Evolutionary conservation across 495 filamentous ascomycete genomes (phyloP).

Genomic region (Thozetella sp.): DNA sequence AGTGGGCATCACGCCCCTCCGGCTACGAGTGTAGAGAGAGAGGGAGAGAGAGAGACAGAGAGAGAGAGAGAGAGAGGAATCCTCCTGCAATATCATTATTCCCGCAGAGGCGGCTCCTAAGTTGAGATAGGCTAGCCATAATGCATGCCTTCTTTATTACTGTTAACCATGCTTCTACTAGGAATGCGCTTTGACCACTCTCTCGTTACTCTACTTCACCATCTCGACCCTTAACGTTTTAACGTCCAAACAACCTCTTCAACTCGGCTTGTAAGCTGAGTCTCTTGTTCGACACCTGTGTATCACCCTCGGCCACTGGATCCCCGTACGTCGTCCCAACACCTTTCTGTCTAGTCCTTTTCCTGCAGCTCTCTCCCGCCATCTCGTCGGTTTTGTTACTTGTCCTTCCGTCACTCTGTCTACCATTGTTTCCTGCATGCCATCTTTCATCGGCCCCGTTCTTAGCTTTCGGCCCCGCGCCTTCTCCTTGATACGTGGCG

Average conservation of each 20-base stretch:
- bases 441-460: not conserved
- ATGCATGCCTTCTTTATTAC: not conserved
- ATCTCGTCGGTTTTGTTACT: not conserved
- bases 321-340: not conserved
- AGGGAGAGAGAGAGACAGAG: no score
- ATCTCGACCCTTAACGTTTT: conserved; percentile 3
- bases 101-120: no score
- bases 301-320: conserved; percentile 3
- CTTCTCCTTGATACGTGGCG: not conserved
- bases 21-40: no score
- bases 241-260: conserved; percentile 33
- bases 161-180: not conserved
- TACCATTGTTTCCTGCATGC: not conserved
- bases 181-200: not conserved
- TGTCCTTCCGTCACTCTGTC: not conserved
- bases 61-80: no score
- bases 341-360: conserved; percentile 7
- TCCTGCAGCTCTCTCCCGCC: not conserved
- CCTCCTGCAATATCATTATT: no score
- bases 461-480: not conserved
- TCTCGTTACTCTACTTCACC: conserved; percentile 1
- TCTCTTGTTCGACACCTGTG: conserved; percentile 12
- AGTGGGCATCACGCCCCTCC: no score
- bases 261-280: conserved; percentile 31
- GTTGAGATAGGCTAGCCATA: not conserved